Evolutionary conservation across 768 basidiomycete species (phyloP).

Genomic region (Psilocybe subaeruginosa): DNA sequence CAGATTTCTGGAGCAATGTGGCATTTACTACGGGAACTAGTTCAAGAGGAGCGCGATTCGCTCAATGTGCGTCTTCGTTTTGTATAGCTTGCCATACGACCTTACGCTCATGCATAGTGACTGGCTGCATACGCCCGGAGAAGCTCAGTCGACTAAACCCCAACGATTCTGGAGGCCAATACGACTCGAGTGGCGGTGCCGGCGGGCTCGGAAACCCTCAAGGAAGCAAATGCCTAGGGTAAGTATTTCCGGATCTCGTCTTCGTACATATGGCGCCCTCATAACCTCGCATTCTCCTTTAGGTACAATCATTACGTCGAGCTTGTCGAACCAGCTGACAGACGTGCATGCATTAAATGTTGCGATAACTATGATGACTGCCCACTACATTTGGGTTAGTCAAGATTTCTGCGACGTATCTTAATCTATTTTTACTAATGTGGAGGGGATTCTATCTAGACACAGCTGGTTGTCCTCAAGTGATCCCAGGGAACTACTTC

Average conservation of each 20-base stretch:
- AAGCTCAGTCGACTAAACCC: constrained; percentile 46
- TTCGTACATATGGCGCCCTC: not conserved
- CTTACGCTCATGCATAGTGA: constrained; percentile 36
- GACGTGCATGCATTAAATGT: constrained; percentile 59
- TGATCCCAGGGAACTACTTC: constrained; percentile 57
- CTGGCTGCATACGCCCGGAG: constrained; percentile 53
- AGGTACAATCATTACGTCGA: constrained; percentile 64
- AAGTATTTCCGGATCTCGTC: not conserved
- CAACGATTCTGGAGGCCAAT: constrained; percentile 53
- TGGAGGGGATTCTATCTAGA: constrained; percentile 30
- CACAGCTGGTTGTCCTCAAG: constrained; percentile 50
- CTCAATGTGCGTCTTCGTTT: constrained; percentile 39
- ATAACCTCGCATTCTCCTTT: not conserved
- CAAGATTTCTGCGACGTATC: not conserved
- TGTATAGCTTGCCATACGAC: not conserved
- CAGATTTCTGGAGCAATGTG: constrained; percentile 54
- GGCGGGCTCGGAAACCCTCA: constrained; percentile 52
- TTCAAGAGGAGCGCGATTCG: constrained; percentile 41
- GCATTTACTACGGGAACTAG: constrained; percentile 48
- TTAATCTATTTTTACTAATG: not conserved
- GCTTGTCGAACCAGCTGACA: constrained; percentile 51
- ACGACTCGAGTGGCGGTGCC: constrained; percentile 56
- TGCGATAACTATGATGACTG: constrained; percentile 58
- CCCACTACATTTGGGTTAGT: constrained; percentile 46
- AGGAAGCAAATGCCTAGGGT: constrained; percentile 54